Conservation (phyloP, 441 rosid genomes). For the Erysimum cheiri region DNA sequence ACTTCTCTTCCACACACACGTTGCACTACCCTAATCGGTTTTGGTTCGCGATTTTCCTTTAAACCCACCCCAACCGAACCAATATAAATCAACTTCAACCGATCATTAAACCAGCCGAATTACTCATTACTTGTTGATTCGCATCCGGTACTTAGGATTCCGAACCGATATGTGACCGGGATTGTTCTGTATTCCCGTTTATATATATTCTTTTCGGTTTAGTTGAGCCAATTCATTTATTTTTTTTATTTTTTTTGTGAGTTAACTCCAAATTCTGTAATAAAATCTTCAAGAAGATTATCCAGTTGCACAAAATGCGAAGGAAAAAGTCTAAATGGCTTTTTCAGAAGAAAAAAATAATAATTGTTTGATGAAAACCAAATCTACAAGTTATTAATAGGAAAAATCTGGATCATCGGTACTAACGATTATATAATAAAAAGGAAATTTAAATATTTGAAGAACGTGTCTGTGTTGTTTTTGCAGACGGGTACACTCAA, state of each 20-base stretch:
- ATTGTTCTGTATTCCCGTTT: not conserved
- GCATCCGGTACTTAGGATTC: not conserved
- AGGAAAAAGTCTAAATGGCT: constrained; percentile 43
- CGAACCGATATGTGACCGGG: not conserved
- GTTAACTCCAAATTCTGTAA: constrained; percentile 20
- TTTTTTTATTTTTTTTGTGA: not conserved
- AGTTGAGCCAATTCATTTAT: constrained; percentile 15
- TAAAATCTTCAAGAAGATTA: constrained; percentile 27
- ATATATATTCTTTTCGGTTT: not conserved
- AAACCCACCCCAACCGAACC: constrained; percentile 16
- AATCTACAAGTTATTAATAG: constrained; percentile 45
- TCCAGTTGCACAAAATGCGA: constrained; percentile 48
- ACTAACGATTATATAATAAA: not conserved
- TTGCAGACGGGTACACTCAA: not conserved
- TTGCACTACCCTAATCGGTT: constrained; percentile 50
- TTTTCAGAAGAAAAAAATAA: constrained; percentile 6
- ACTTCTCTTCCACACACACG: constrained; percentile 47
- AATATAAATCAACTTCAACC: not conserved
- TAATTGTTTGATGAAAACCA: constrained; percentile 20
- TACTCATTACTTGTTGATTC: not conserved
- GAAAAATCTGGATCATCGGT: constrained; percentile 41
- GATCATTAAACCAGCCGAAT: not conserved
- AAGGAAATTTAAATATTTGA: not conserved
- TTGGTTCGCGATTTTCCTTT: constrained; percentile 3
- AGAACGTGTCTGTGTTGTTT: constrained; percentile 28